Evolutionary conservation across 768 basidiomycete genomes (phyloP), one percentile per base, ranked within the genome.

Genomic region (Pulveroboletus sp.): DNA sequence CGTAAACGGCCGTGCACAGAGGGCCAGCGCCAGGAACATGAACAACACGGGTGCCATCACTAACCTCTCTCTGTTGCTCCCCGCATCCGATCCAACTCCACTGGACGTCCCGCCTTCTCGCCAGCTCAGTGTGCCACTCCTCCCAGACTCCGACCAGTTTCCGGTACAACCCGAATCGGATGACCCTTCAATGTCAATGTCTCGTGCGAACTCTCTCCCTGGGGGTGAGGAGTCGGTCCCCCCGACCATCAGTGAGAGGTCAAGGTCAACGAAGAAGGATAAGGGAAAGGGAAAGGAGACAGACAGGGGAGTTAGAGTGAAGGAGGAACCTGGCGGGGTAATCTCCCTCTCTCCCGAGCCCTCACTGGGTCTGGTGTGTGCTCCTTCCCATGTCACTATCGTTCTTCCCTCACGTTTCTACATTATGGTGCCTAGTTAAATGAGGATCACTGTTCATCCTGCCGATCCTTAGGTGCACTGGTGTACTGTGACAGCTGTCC

Each of bases 401-500:
- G 46, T 42, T 31, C 34, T 29, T 27, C n/a, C 32, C 64, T 68
- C 51, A 66, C 48, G 1, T 27, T 51, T 38, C 45, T 30, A 20
- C 38, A 24, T 30, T 42, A 39, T 44, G 43, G 35, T 43, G 45
- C 17, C 27, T 54, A 79, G 76, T 58, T 74, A 59, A 90, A 91
- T 67, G 83, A 91, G 64, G 89, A 92, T 63, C 86, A 91, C 61
- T 92, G 89, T 63, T 90, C 88, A 54, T 80, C 89, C 16, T 92
- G 89, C 66, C 83, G 85, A 59, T 89, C 85, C 22, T 62, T 76
- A 56, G 95, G 95, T 41, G 81, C 87, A 37, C 77, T 98, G 53
- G 81, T 99, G 17, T 98, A 96, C 67, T 99, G 96, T 68, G 96
- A 98, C 68, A 93, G 94, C 17, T 99, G 96, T 66, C 91, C 95